phyloP scores from a whole-genome alignment of 331 rosid species.

The Acacia concinna region DNA sequence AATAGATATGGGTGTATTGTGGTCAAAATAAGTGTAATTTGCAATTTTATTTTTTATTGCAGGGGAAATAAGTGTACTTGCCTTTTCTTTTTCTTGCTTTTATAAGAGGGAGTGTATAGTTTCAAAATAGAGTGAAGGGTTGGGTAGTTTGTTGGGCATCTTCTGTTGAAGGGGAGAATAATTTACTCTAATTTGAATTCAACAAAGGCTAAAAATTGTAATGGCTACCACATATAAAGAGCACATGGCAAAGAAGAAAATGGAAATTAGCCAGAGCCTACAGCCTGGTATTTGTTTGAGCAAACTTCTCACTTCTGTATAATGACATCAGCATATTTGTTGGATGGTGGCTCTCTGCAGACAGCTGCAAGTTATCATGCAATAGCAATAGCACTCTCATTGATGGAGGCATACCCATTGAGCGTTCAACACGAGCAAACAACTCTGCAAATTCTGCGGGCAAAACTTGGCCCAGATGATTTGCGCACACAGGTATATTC shows the following conservation, averaged over 20 bases:
- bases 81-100: not conserved
- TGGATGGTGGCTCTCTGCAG: constrained; percentile 55
- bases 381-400: constrained; percentile 93
- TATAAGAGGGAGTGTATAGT: not conserved
- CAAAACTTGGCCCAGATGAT: constrained; percentile 98
- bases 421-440: constrained; percentile 99
- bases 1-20: not conserved
- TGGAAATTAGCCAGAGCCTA: constrained; percentile 11
- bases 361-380: constrained; percentile 99
- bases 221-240: not conserved
- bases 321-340: constrained; percentile 29
- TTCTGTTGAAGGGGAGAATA: not conserved
- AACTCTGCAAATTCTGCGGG: constrained; percentile 84
- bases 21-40: not conserved
- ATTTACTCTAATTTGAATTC: too few species aligned
- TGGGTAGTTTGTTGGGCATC: not conserved
- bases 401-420: constrained; percentile 98
- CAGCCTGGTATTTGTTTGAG: constrained; percentile 16
- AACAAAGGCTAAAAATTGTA: not conserved
- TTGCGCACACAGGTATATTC: constrained; percentile 86
- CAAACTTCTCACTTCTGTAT: constrained; percentile 23
- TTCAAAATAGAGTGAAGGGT: not conserved
- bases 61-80: not conserved
- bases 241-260: not conserved
- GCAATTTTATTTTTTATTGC: not conserved